Conservation (phyloP, 2,329 filamentous ascomycete genomes). For the Aureobasidium sp. region DNA sequence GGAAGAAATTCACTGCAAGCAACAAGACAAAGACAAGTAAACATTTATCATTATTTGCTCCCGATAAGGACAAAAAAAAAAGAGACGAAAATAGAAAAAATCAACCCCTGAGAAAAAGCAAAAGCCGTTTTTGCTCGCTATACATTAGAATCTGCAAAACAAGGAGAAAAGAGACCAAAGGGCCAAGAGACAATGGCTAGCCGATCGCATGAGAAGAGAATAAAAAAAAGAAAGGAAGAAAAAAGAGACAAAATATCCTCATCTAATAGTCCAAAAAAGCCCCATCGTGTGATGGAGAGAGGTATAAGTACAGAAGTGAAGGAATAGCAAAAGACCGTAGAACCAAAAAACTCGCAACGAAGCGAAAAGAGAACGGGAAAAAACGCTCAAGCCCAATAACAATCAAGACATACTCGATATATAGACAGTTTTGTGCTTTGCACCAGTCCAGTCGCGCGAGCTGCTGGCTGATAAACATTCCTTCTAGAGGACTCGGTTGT, state of each 20-base stretch:
- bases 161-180: not conserved
- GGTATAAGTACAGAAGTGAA: conserved; percentile 13
- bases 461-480: not conserved
- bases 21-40: not conserved
- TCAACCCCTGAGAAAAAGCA: not conserved
- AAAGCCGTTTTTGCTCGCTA: conserved; percentile 9
- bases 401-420: not conserved
- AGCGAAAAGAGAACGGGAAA: not conserved
- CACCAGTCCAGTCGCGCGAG: not conserved
- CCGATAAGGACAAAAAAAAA: not conserved
- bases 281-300: not conserved
- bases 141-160: not conserved
- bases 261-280: not conserved
- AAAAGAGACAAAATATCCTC: not conserved
- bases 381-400: not conserved
- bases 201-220: not conserved
- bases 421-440: conserved; percentile 4
- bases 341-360: not conserved
- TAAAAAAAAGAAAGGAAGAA: not conserved
- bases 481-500: not conserved
- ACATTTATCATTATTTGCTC: conserved; percentile 1
- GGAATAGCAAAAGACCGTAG: not conserved
- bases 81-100: not conserved
- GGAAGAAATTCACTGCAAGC: no score
- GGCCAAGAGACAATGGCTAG: not conserved